Percentiles rank a stretch among this genome's conserved stretches.
Conservation (phyloP, 2,329 filamentous ascomycete species). For the Pestalotiopsis sp. region DNA sequence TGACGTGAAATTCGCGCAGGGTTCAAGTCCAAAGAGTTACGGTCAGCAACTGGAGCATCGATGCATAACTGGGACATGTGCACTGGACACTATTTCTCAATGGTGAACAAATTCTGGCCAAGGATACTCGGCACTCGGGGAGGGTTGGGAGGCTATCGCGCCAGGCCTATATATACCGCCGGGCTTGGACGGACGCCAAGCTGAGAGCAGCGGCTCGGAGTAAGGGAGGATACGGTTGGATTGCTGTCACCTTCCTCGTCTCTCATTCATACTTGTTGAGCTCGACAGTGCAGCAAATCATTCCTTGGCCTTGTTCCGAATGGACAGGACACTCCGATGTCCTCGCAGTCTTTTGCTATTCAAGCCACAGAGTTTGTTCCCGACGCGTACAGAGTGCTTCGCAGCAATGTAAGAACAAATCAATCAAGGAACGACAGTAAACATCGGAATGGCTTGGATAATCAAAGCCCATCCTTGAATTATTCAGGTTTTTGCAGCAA, state of each 20-base stretch:
- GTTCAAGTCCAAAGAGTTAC: neutral
- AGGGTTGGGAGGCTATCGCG: neutral
- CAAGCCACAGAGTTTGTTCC: no score
- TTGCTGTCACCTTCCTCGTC: no score
- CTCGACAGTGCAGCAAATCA: no score
- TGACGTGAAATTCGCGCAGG: constrained; percentile 11
- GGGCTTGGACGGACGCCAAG: neutral
- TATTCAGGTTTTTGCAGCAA: neutral
- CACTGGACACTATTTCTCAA: neutral
- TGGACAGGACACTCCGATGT: neutral
- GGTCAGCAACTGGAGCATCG: neutral
- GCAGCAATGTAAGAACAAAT: no score
- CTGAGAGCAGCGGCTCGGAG: neutral
- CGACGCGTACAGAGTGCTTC: no score
- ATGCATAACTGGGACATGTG: neutral
- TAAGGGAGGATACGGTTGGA: neutral
- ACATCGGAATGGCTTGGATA: neutral
- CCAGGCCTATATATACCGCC: neutral
- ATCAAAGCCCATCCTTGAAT: neutral
- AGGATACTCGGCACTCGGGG: neutral
- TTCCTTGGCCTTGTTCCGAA: neutral
- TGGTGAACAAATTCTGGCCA: neutral
- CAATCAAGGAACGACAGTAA: neutral
- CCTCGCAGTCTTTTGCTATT: no score
- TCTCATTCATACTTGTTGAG: no score